Evolutionary conservation across 208 protist genomes (phyloP), one percentile per base, ranked within the genome.

Genomic region (Histomonas meleagridis): DNA sequence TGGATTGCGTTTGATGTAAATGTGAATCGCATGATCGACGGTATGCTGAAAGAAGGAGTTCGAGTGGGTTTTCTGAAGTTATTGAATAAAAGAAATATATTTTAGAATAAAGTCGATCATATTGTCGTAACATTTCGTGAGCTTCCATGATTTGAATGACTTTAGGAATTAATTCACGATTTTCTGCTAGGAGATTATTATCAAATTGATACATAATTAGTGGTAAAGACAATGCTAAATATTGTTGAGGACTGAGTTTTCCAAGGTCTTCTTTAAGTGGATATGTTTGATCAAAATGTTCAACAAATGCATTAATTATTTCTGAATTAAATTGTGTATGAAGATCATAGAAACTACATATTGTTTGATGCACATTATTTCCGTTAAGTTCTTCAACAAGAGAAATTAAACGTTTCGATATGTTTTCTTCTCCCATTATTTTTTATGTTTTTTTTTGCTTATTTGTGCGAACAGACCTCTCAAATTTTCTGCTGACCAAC

Each of bases 311-410:
- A 46, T 86, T 86, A 26, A 86, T 32, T 7, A 38, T 86, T 21
- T 86, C 76, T 32, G 12, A 14, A n/a, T 40, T 86, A 5, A 86
- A 43, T 55, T 86, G 43, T 16, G 51, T 28, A 48, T 86, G 76
- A 86, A 86, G 23, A 57, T 86, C 76, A n/a, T 86, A 86, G 46
- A 86, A 86, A 4, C 40, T 51, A 35, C 76, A 86, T 12, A 86
- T 86, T 12, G 76, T n/a, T 86, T 86, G 76, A 55, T 86, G 76
- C n/a, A 86, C 76, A 55, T 86, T 86, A 10, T 40, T 51, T 86
- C 26, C 26, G 28, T 55, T 86, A 10, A 86, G 51, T 55, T 86
- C 76, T 38, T 86, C 46, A n/a, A 86, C 76, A 86, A 86, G 23
- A 14, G 23, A 26, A 40, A 48, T 86, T 32, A 86, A 48, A 16